Base-by-base conservation (phyloP, 2,329 filamentous ascomycete species). In the Sclerotiophoma versabilis region DNA sequence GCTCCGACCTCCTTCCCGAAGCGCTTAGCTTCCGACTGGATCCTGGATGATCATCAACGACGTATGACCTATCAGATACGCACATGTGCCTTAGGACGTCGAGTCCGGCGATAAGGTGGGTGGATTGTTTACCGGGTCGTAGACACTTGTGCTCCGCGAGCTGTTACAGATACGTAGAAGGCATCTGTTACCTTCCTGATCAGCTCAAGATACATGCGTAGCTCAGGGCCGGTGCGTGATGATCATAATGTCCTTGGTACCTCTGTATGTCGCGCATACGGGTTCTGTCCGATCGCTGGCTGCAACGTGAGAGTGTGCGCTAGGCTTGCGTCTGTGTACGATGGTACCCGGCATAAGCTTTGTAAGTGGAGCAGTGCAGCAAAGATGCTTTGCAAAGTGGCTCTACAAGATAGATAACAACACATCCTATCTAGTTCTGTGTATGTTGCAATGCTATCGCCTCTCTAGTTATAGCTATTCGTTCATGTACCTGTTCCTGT, bases 121-220 rank as follows among this genome's bases (percentile, higher is more conserved):
- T 60, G 58, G 61, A 68, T n/a, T n/a, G n/a, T n/a, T n/a, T n/a
- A 64, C 60, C 49, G 34, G 45, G 36, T 37, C 50, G 44, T 55
- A 27, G 10, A 26, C 45, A 44, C 37, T 44, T 19, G 20, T 45
- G 14, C 41, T 33, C n/a, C 12, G 33, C 39, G 14, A 44, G n/a
- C n/a, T n/a, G n/a, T n/a, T n/a, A n/a, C n/a, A n/a, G n/a, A n/a
- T n/a, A n/a, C n/a, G n/a, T n/a, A 62, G 56, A 52, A 47, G 27
- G 38, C 37, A 42, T 43, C 14, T 47, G 51, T 25, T 60, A 68
- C 65, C 65, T 68, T 61, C 65, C 65, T 54, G 50, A 66, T 68
- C 56, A 30, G 62, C 52, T 43, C 46, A 52, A 51, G 23, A 41
- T 27, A 10, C 22, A 30, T 22, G 23, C 15, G 9, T 37, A 6